Conservation (phyloP, 495 filamentous ascomycete genomes). For the Recurvomyces mirabilis region DNA sequence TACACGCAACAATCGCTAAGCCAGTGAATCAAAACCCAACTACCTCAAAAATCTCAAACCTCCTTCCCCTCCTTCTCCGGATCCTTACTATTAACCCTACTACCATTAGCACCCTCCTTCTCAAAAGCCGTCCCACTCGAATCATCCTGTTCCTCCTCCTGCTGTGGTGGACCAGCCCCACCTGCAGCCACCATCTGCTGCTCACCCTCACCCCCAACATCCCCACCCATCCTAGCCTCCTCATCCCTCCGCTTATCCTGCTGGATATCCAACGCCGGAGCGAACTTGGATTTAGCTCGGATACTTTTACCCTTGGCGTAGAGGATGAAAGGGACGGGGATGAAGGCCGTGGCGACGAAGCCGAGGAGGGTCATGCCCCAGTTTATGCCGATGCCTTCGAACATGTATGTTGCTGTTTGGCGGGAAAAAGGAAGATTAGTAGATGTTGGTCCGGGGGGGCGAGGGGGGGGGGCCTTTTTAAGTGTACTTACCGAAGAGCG, state of each 20-base stretch:
- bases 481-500: too few relatives aligned
- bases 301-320: conserved; percentile 20
- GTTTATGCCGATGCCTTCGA: conserved; percentile 23
- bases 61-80: conserved; percentile 1
- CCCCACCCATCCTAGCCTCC: conserved; percentile 15
- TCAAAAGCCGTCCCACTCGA: too few relatives aligned
- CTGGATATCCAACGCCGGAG: conserved; percentile 22
- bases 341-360: conserved; percentile 20
- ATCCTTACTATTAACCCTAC: neutral
- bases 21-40: too few relatives aligned
- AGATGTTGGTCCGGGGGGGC: too few relatives aligned
- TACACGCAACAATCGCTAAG: too few relatives aligned
- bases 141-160: too few relatives aligned
- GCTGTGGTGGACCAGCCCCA: too few relatives aligned
- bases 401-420: conserved; percentile 23
- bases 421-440: too few relatives aligned
- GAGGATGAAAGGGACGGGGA: conserved; percentile 24
- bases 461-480: too few relatives aligned
- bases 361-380: conserved; percentile 25
- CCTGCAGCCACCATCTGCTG: too few relatives aligned
- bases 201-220: conserved; percentile 1
- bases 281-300: conserved; percentile 22
- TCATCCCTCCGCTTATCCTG: conserved; percentile 19
- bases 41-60: too few relatives aligned
- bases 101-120: too few relatives aligned